Conservation (phyloP, 2,329 filamentous ascomycete species). For the Paracamarosporium sp. region DNA sequence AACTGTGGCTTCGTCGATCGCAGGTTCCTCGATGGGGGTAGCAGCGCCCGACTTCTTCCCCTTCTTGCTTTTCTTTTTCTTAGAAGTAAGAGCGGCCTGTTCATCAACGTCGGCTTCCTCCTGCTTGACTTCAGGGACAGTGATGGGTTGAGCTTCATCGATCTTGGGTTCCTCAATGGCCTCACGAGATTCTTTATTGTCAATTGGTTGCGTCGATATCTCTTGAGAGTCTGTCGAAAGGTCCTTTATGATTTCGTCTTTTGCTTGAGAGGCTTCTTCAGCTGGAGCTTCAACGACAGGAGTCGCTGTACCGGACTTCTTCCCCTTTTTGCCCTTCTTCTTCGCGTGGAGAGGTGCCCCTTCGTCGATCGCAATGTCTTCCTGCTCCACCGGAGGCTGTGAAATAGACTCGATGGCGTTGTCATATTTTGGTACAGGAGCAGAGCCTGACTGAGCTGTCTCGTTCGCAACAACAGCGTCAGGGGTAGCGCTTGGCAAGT, state of each 20-base stretch:
- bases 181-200: neutral
- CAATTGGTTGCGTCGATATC: neutral
- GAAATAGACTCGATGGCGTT: neutral
- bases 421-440: neutral
- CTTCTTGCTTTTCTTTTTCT: conserved; percentile 30
- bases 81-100: conserved; percentile 3
- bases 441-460: neutral
- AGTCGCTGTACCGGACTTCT: conserved; percentile 6
- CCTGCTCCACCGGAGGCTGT: neutral
- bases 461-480: neutral
- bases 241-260: neutral
- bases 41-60: conserved; percentile 8
- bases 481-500: neutral
- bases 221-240: neutral
- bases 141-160: neutral
- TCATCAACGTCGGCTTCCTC: conserved; percentile 20
- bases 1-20: no score
- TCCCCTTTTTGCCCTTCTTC: conserved; percentile 40
- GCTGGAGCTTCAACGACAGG: conserved; percentile 3
- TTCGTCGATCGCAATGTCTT: conserved; percentile 6
- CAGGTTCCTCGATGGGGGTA: no score
- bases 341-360: conserved; percentile 20
- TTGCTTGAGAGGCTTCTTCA: neutral
- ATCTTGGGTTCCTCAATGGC: neutral
- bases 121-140: neutral